Evolutionary conservation across 352 stramenopile genomes (phyloP).

Genomic region (Globisporangium nodosum): DNA sequence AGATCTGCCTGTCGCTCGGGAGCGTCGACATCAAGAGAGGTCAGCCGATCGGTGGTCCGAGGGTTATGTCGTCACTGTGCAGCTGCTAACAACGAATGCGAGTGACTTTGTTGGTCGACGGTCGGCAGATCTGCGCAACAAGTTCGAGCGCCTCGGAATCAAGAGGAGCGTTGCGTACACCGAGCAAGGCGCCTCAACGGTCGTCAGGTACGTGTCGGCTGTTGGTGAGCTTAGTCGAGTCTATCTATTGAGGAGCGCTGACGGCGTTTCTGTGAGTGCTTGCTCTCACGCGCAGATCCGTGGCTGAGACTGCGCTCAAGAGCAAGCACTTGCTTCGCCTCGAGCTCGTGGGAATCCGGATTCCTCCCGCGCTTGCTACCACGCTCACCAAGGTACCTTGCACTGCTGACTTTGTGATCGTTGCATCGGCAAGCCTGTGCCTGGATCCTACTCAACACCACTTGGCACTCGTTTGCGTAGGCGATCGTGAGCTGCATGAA

Average conservation of each 20-base stretch:
- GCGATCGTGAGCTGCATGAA: constrained; percentile 18
- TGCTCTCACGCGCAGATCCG: constrained; percentile 7
- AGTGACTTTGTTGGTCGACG: neutral
- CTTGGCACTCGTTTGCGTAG: constrained; percentile 5
- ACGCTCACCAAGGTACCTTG: constrained; percentile 26
- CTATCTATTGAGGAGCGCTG: neutral
- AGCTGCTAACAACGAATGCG: neutral
- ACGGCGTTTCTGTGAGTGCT: neutral
- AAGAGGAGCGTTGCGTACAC: constrained; percentile 36
- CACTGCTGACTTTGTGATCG: neutral
- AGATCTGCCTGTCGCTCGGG: constrained; percentile 48
- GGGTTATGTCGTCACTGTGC: no score
- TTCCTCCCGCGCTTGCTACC: constrained; percentile 13
- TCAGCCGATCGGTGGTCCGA: constrained; percentile 3
- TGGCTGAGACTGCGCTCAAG: constrained; percentile 23
- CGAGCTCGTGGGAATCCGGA: constrained; percentile 30
- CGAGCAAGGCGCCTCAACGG: constrained; percentile 22
- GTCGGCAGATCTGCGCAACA: constrained; percentile 41
- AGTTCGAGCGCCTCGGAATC: constrained; percentile 54
- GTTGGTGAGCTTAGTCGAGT: neutral
- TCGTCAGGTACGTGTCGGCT: constrained; percentile 21
- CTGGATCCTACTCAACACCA: neutral
- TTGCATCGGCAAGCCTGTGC: neutral
- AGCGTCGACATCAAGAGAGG: constrained; percentile 44
- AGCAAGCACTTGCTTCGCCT: constrained; percentile 24